Base-by-base conservation (phyloP, 73 alveolate genomes). In the Paramecium bursaria region DNA sequence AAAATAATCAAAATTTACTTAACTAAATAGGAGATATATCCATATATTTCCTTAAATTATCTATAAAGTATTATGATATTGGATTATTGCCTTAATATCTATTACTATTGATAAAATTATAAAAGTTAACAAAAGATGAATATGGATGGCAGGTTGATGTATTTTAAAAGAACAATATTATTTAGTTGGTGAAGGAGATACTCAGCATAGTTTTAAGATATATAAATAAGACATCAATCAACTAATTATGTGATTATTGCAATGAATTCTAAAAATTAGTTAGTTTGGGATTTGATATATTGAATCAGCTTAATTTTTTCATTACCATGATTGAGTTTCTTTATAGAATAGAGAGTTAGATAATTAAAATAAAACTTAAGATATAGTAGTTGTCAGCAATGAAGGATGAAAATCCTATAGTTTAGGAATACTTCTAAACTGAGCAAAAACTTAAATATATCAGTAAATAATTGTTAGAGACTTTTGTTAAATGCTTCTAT, bases 261-360 rank as follows among this genome's bases (percentile, higher is more conserved):
- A 23, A 52, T 13, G 48, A 48, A n/a, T 39, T 53, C 29, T 48
- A 48, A 52, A 31, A 79, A 15, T 53, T 54, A 4, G 15, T 53
- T 39, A 53, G 39, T 10, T 54, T 79, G 25, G 89, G 89, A 11
- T 79, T 79, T 79, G 89, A 79, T 44, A 48, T 53, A 2, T 54
- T 54, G 25, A 35, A 55, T 33, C 46, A 51, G 10, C 31, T 79
- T 0, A 73, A 54, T 53, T 79, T 79, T 50, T 79, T 39, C 17
- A 39, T 25, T 14, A 33, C 46, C 1, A 53, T 49, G 30, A 35
- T 44, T 29, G 76, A 79, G 46, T 53, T 73, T 30, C 85, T 53
- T 49, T 39, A 54, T 21, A 49, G 50, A 19, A 49, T 79, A 22
- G 48, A 73, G 14, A 33, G 80, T 30, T 31, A 33, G 35, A 50